Evolutionary conservation across 257 asterid genomes (phyloP), one percentile per base, ranked within the genome.

Genomic region (Cruciata laevipes): DNA sequence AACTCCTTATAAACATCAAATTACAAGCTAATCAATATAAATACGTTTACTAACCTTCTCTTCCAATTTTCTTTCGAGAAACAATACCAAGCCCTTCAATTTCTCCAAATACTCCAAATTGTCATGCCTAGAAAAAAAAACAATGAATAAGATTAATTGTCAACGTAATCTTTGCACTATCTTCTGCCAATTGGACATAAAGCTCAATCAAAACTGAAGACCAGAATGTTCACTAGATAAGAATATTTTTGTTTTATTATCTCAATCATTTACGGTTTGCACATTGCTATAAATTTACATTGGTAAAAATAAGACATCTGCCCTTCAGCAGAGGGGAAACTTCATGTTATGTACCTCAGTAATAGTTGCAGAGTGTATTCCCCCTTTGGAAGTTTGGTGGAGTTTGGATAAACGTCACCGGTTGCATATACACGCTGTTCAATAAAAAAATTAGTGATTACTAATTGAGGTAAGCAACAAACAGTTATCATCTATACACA

Each of bases 361-460:
- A 83, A 84, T 49, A 93, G 96, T 84, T 81, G 97, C 69, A 93
- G 75, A 66, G 75, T 86, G 79, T 81, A 90, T 73, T 93, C 97
- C 70, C 97, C 99, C 95, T 90, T 93, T 27, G 99, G 97, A 79
- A 93, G 87, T 79, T 86, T 90, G 27, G 87, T 82, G 18, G 78
- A 58, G 8, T 79, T 82, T 65, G 99, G 99, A 86, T 93, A 93
- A 71, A 90, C 99, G 75, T 93, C 99, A 74, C 99, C 99, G 89
- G 74, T 74, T 69, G 96, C 79, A 79, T 84, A 78, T 58, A 90
- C 92, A 65, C 97, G 94, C 99, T 93, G 79, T 76, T 59, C 51
- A 75, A 42, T 24, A 67, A 73, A 74, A 77, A 73, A 23, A 24
- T 59, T 59, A 38, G 25, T 31, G 47, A 61, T 53, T 61, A 71